Conservation (phyloP, 2,329 filamentous ascomycete genomes). For the Fusarium sp. region DNA sequence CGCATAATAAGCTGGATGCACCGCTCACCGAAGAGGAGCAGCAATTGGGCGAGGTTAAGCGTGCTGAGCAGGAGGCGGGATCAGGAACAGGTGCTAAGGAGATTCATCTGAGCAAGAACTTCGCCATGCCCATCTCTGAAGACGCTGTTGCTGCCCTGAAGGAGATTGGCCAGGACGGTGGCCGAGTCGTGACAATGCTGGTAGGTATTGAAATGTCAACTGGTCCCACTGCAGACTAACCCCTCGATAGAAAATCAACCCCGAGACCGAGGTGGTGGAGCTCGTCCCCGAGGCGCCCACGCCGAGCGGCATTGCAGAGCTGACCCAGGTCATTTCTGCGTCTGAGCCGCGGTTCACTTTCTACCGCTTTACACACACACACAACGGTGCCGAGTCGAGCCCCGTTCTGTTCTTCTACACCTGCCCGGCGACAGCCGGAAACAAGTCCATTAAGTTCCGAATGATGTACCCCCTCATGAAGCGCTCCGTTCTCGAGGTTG, state of each 20-base stretch:
- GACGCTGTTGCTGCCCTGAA: slow-evolving; percentile 73
- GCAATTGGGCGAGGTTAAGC: slow-evolving; percentile 76
- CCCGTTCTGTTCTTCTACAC: slow-evolving; percentile 86
- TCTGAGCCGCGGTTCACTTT: slow-evolving; percentile 82
- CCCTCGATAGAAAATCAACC: slow-evolving; percentile 73
- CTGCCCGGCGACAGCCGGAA: slow-evolving; percentile 73
- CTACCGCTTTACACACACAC: slow-evolving; percentile 73
- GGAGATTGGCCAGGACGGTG: slow-evolving; percentile 63
- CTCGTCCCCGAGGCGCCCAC: slow-evolving; percentile 66
- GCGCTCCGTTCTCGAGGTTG: slow-evolving; percentile 72
- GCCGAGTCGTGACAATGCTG: slow-evolving; percentile 71
- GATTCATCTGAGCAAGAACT: slow-evolving; percentile 67
- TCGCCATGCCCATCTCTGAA: slow-evolving; percentile 69
- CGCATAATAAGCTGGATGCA: slow-evolving; percentile 71
- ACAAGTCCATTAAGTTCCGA: slow-evolving; percentile 80
- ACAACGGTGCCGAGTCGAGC: slow-evolving; percentile 62
- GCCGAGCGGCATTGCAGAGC: slow-evolving; percentile 66
- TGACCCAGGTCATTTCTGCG: slow-evolving; percentile 70
- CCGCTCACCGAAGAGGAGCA: slow-evolving; percentile 84
- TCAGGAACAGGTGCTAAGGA: slow-evolving; percentile 71
- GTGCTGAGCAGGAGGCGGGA: slow-evolving; percentile 79
- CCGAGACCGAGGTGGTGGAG: slow-evolving; percentile 74
- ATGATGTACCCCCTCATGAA: slow-evolving; percentile 86
- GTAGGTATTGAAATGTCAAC: slow-evolving; percentile 55
- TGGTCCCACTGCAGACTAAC: slow-evolving; percentile 6